Evolutionary conservation across 2,329 filamentous ascomycete species (phyloP).

Genomic region (Nigrospora osmanthi): DNA sequence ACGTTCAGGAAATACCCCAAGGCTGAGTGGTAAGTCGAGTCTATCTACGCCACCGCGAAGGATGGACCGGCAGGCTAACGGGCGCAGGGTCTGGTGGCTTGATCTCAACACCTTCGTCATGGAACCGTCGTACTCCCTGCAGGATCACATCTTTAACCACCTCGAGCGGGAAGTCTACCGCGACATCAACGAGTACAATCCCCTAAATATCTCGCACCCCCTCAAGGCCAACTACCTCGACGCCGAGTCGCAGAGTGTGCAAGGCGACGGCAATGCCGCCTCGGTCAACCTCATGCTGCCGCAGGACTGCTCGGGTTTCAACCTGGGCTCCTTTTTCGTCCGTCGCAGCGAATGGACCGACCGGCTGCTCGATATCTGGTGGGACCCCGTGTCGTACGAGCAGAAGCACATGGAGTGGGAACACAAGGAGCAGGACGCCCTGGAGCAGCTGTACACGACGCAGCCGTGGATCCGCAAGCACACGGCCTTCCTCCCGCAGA

Average conservation of each 20-base stretch:
- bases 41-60: not conserved
- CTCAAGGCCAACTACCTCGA: constrained; percentile 70
- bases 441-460: constrained; percentile 84
- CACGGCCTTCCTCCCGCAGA: constrained; percentile 82
- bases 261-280: constrained; percentile 67
- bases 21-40: constrained; percentile 80
- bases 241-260: constrained; percentile 57
- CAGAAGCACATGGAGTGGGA: constrained; percentile 99
- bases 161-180: constrained; percentile 72
- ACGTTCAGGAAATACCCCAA: constrained; percentile 89
- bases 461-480: constrained; percentile 91
- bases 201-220: constrained; percentile 86
- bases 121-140: constrained; percentile 87
- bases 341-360: constrained; percentile 83
- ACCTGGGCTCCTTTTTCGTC: constrained; percentile 91
- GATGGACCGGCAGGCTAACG: not conserved
- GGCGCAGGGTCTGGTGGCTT: constrained; percentile 94
- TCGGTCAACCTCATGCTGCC: constrained; percentile 85
- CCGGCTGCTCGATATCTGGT: constrained; percentile 89
- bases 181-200: constrained; percentile 95
- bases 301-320: constrained; percentile 94
- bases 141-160: constrained; percentile 81
- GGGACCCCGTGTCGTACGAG: constrained; percentile 96
- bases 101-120: constrained; percentile 97
- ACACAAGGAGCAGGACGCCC: constrained; percentile 94